Base-by-base conservation (phyloP, 2,329 filamentous ascomycete species). In the Curvularia eragrostidis region DNA sequence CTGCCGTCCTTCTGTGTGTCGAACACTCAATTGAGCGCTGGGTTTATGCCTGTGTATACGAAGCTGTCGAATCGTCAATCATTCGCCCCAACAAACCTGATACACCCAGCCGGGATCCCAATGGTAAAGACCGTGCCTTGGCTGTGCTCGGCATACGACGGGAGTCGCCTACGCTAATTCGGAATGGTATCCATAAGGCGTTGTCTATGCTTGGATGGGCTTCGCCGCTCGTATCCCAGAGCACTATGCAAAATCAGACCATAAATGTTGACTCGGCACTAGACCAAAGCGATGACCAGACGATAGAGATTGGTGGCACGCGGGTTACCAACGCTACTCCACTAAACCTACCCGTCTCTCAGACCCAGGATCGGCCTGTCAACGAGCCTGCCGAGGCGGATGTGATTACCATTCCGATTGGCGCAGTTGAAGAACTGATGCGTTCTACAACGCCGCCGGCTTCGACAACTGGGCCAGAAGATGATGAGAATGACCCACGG, bases 401-500 rank as follows among this genome's bases (percentile, higher is more conserved):
- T 13, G 54, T 54, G 18, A 47, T 60, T 12, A 53, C 58, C 10
- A 53, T 66, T 19, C 62, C 61, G 12, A 48, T 63, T 12, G 48
- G 54, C 23, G 42, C 48, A 18, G 44, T 58, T 21, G 56, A 63
- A 23, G 65, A 63, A 13, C 34, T 60, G 24, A 49, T 60, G 42
- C 70, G 62, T 30, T 64, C 64, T 15, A 62, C 61, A 7, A 69
- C 68, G 5, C 70, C 69, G 15, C 59, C 64, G 32, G 74, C 19
- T 1, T 56, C 71, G 23, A 68, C 68, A 30, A 70, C 68, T 10
- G 61, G 50, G 15, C 69, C 63, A 26, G 72, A 68, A 38, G 62
- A 70, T 19, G 65, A 72, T 19, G 69, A 71, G 34, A 68, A 71
- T 38, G 73, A 77, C 42, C 74, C 75, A 7, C 67, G 72, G 28